Evolutionary conservation across 2,329 filamentous ascomycete species (phyloP).

Genomic region (Penicillium sclerotiorum): DNA sequence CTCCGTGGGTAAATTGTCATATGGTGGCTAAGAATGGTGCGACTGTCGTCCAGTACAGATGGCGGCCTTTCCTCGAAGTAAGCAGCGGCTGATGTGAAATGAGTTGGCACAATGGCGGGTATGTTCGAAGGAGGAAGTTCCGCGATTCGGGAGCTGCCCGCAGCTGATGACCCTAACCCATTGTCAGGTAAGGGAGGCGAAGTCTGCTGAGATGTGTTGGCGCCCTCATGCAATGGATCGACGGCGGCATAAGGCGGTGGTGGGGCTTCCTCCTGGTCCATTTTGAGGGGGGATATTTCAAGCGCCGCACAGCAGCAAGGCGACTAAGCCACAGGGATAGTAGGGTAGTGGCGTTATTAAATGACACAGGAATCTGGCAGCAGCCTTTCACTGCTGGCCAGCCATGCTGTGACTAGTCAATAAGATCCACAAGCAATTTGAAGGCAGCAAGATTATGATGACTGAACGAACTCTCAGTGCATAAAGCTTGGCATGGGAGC

Average conservation of each 20-base stretch:
- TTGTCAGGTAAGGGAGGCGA: constrained; percentile 24
- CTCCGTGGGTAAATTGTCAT: constrained; percentile 45
- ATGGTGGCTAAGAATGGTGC: constrained; percentile 36
- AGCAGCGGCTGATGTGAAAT: constrained; percentile 40
- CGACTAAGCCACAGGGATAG: background rate
- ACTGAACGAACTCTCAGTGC: background rate
- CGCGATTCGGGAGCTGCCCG: constrained; percentile 21
- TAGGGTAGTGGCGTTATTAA: constrained; percentile 6
- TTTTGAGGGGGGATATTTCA: constrained; percentile 15
- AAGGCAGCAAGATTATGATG: constrained; percentile 38
- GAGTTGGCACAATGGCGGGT: constrained; percentile 23
- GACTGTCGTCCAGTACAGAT: constrained; percentile 25
- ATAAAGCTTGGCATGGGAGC: background rate
- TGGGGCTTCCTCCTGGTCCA: constrained; percentile 44
- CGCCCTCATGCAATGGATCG: constrained; percentile 37
- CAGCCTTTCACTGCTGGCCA: constrained; percentile 16
- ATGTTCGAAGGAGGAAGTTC: constrained; percentile 12
- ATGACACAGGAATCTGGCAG: constrained; percentile 8
- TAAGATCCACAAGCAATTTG: constrained; percentile 4
- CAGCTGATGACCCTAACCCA: constrained; percentile 15
- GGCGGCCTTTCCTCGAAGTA: constrained; percentile 44
- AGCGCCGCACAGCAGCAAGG: background rate
- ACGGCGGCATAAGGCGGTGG: constrained; percentile 46
- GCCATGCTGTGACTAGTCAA: constrained; percentile 24
- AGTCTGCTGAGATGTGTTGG: constrained; percentile 17